Evolutionary conservation across 306 rosid genomes (phyloP).

Genomic region (Sicyos baderoa): DNA sequence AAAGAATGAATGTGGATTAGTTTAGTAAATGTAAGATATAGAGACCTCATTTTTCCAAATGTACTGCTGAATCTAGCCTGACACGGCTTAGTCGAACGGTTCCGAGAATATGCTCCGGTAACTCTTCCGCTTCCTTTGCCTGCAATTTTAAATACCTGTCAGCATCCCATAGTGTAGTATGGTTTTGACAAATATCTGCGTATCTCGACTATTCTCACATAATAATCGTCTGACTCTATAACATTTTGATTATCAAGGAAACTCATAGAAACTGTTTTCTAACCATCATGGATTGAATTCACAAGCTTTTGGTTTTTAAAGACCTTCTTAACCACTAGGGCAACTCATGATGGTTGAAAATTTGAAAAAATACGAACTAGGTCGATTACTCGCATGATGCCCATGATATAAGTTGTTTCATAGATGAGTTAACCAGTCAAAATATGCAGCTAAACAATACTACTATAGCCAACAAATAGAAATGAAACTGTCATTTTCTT

Average conservation of each 20-base stretch:
- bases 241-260: too few species aligned
- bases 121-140: constrained; percentile 71
- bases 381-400: background rate
- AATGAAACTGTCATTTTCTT: background rate
- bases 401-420: background rate
- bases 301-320: too few species aligned
- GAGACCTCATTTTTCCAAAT: constrained; percentile 36
- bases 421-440: background rate
- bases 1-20: background rate
- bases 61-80: constrained; percentile 54
- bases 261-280: too few species aligned
- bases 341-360: background rate
- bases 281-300: too few species aligned
- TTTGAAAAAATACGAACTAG: background rate
- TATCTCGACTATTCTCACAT: too few species aligned
- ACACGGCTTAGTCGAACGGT: constrained; percentile 69
- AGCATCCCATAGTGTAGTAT: background rate
- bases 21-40: background rate
- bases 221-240: too few species aligned
- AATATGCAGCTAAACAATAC: background rate
- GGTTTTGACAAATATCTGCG: background rate
- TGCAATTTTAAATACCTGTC: constrained; percentile 21
- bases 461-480: background rate
- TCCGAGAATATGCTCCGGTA: constrained; percentile 88
- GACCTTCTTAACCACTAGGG: too few species aligned